Evolutionary conservation across 352 stramenopile species (phyloP), one percentile per base, ranked within the genome.

Genomic region (Discostella stelligera): DNA sequence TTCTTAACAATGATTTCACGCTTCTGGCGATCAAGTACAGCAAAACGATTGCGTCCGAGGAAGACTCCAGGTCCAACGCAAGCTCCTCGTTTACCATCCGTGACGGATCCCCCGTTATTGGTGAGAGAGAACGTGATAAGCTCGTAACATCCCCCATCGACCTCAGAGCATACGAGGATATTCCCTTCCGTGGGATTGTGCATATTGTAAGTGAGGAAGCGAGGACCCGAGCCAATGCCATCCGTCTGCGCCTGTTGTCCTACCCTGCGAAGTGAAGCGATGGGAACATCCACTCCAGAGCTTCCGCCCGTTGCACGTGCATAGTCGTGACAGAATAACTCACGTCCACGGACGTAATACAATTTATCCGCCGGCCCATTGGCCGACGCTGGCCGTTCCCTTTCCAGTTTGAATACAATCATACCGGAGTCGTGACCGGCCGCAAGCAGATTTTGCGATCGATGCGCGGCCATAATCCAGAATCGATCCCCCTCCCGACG

Each of bases 361-460:
- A 96, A 73, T 30, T 94, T 90, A 56, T 81, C 89, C 41, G 69
- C 84, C 25, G 80, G 81, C 37, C 79, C 82, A 59, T 94, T 87
- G 39, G 94, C 93, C 84, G 97, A 97, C 13, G 97, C 96, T 0
- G 97, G 97, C 60, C 97, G 94, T 76, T 99, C 97, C 54, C 97
- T 93, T 76, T 96, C 85, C 0, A 92, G 66, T 70, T 99, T 99
- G 89, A 99, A 99, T 13, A 99, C 97, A 85, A 99, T 98, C 95
- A 99, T 98, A 80, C 97, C 97, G n/a, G 94, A 98, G 87, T 99
- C 97, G 81, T 99, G 97, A 58, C 97, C 97, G 3, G 97, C 97
- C 18, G 97, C 97, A 27, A 99, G 89, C 32, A 99, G 88, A 84
- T 99, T 99, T 83, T 99, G 96, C 54, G 92, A 88, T 30, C 95